phyloP scores from a whole-genome alignment of 371 early-diverging fungal species.

The Mortierella sp. region DNA sequence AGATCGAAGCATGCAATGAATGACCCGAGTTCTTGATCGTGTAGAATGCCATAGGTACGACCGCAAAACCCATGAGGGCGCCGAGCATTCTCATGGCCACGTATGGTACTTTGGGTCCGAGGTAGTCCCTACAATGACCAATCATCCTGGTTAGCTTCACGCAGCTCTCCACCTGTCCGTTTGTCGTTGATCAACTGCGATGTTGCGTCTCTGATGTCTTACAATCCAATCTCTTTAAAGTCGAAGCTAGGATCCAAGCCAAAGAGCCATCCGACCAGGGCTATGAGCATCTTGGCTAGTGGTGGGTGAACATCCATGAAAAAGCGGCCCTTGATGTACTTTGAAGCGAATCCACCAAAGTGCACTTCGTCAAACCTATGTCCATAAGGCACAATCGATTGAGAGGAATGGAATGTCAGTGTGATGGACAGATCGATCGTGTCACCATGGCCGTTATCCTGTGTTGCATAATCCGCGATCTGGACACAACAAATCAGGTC shows the following conservation, averaged over 20 bases:
- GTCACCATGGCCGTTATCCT: no score
- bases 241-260: constrained; percentile 93
- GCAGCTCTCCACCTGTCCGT: background rate
- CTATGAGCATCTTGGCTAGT: constrained; percentile 95
- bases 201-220: constrained; percentile 30
- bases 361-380: constrained; percentile 76
- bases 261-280: constrained; percentile 75
- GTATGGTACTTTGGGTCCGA: constrained; percentile 80
- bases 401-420: no score
- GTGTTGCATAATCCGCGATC: no score
- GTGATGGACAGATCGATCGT: no score
- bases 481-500: constrained; percentile 1
- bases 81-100: constrained; percentile 83
- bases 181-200: background rate
- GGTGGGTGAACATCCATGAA: constrained; percentile 99
- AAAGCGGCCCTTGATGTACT: constrained; percentile 92
- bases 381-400: background rate
- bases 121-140: constrained; percentile 58
- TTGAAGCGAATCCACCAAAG: constrained; percentile 69
- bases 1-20: constrained; percentile 71
- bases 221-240: constrained; percentile 87
- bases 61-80: constrained; percentile 75
- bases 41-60: constrained; percentile 85
- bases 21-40: constrained; percentile 82
- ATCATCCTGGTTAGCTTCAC: background rate